phyloP scores from a whole-genome alignment of 371 early-diverging fungal genomes.

The Mucor racemosus region DNA sequence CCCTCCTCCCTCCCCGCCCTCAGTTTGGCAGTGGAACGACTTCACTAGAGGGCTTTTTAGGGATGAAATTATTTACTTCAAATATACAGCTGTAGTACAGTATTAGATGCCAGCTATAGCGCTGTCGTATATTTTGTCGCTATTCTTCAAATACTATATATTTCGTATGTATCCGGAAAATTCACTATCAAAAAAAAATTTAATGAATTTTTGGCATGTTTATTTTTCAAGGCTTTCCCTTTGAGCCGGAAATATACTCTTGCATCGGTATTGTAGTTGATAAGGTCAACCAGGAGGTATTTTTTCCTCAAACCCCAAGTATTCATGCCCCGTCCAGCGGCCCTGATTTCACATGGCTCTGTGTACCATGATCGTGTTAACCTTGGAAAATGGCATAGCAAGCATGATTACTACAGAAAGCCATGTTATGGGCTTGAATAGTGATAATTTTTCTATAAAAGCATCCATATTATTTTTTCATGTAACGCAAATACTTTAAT shows the following conservation, averaged over 20 bases:
- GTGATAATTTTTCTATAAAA: background rate
- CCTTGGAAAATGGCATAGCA: background rate
- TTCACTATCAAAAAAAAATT: background rate
- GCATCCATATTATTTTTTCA: too few species aligned
- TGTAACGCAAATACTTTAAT: too few species aligned
- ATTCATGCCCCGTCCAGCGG: background rate
- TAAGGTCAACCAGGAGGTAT: background rate
- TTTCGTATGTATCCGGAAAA: background rate
- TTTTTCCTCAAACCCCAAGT: background rate
- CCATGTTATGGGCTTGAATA: background rate
- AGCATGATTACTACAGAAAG: background rate
- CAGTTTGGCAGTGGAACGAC: too few species aligned
- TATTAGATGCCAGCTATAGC: too few species aligned
- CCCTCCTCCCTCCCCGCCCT: too few species aligned
- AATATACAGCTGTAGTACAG: too few species aligned
- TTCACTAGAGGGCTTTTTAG: too few species aligned
- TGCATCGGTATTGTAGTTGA: background rate
- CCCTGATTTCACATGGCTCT: conserved; percentile 11
- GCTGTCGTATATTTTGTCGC: background rate
- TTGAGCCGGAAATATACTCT: background rate
- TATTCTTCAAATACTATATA: background rate
- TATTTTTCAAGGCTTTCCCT: background rate
- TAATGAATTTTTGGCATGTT: background rate
- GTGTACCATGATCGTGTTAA: background rate
- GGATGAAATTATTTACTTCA: too few species aligned